Evolutionary conservation across 2,329 filamentous ascomycete species (phyloP).

Genomic region (Keithomyces neogunnii): DNA sequence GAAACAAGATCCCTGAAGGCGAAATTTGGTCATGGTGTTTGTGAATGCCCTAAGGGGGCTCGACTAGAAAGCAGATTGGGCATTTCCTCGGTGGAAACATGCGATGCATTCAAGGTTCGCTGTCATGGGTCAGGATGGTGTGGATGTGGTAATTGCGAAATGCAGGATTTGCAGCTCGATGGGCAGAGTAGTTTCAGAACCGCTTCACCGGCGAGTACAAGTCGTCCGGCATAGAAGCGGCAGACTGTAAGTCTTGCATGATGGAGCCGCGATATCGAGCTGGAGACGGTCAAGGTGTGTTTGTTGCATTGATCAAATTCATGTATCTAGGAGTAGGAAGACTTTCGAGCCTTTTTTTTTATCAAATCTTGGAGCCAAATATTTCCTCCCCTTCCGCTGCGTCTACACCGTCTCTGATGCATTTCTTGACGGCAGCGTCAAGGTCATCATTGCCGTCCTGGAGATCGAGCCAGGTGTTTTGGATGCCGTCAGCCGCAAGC

Average conservation of each 20-base stretch:
- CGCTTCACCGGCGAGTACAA: not conserved
- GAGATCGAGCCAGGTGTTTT: slow-evolving; percentile 47
- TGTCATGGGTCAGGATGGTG: not conserved
- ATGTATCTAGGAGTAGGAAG: not conserved
- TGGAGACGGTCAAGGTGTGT: not conserved
- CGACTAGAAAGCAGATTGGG: slow-evolving; percentile 20
- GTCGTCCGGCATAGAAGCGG: not conserved
- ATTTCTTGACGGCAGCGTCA: slow-evolving; percentile 37
- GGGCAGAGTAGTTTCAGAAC: not conserved
- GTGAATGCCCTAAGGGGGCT: slow-evolving; percentile 7
- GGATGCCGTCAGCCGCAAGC: slow-evolving; percentile 38
- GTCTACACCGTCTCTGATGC: slow-evolving; percentile 41
- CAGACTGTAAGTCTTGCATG: not conserved
- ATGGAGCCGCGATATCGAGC: not conserved
- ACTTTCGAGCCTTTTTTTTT: not conserved
- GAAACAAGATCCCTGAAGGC: slow-evolving; percentile 13
- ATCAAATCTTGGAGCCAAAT: slow-evolving; percentile 13
- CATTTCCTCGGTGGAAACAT: slow-evolving; percentile 1
- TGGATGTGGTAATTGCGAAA: not conserved
- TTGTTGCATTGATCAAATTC: not conserved
- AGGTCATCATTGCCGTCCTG: slow-evolving; percentile 43
- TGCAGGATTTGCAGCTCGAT: not conserved
- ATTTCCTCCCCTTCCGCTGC: slow-evolving; percentile 43
- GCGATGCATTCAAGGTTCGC: not conserved
- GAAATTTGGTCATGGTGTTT: slow-evolving; percentile 6